Percentiles rank a stretch among this genome's conserved stretches.
Conservation (phyloP, 1,284 basidiomycete species). For the Singerocomus rubriflavus region DNA sequence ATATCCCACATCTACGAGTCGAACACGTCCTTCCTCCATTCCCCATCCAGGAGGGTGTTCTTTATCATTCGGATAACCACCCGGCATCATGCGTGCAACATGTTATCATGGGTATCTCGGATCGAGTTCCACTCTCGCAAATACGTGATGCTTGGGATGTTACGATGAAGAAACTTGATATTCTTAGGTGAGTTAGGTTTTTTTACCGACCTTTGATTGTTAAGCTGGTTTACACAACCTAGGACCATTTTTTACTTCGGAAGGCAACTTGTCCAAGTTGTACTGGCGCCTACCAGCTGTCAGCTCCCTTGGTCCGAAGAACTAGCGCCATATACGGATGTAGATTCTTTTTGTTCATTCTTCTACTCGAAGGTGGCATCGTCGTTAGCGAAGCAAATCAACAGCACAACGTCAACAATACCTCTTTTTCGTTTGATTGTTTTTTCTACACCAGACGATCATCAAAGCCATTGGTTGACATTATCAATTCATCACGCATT, state of each 20-base stretch:
- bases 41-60: constrained; percentile 48
- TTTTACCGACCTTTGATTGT: not conserved
- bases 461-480: constrained; percentile 25
- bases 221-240: not conserved
- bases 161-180: constrained; percentile 35
- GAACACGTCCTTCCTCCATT: constrained; percentile 44
- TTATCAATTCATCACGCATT: constrained; percentile 49
- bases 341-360: constrained; percentile 27
- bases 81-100: constrained; percentile 48
- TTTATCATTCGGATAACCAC: constrained; percentile 41
- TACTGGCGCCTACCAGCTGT: constrained; percentile 31
- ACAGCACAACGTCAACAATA: constrained; percentile 31
- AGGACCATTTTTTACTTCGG: constrained; percentile 48
- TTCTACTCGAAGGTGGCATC: constrained; percentile 35
- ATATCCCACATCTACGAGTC: constrained; percentile 27
- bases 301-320: constrained; percentile 32
- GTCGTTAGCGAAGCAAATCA: constrained; percentile 36
- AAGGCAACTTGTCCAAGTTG: constrained; percentile 40
- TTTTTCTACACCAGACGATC: constrained; percentile 21
- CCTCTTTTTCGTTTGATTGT: constrained; percentile 38
- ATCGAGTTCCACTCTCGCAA: constrained; percentile 20
- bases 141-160: constrained; percentile 38
- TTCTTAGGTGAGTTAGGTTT: constrained; percentile 38
- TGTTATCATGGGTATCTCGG: constrained; percentile 35
- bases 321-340: constrained; percentile 11